Conservation (phyloP, 352 stramenopile species). For the Globisporangium iwayamae region DNA sequence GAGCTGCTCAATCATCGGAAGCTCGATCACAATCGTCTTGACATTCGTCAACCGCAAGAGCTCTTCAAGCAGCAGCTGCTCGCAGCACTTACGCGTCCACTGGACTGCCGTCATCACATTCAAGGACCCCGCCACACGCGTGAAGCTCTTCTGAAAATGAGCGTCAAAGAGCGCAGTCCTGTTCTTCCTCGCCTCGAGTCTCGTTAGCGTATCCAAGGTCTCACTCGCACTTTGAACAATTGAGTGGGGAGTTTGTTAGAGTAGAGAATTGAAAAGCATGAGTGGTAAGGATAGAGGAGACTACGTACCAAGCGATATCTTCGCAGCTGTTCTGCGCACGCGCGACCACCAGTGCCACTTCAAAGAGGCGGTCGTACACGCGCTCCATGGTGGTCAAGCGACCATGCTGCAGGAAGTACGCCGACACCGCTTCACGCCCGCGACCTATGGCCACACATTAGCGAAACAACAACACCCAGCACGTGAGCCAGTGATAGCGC, state of each 20-base stretch:
- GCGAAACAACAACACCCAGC: neutral
- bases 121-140: constrained; percentile 19
- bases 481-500: neutral
- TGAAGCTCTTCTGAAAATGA: constrained; percentile 27
- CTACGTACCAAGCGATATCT: constrained; percentile 19
- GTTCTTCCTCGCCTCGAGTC: constrained; percentile 21
- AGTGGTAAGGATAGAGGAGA: constrained; percentile 1
- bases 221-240: constrained; percentile 19
- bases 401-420: constrained; percentile 49
- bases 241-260: neutral
- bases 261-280: constrained; percentile 6
- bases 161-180: constrained; percentile 26
- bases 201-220: constrained; percentile 25
- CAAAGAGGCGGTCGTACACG: constrained; percentile 41
- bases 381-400: constrained; percentile 38
- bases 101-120: constrained; percentile 26
- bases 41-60: constrained; percentile 19
- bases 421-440: constrained; percentile 41
- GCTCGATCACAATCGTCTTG: neutral
- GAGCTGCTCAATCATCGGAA: neutral
- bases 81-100: constrained; percentile 27
- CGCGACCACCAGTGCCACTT: constrained; percentile 31
- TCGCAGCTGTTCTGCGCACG: constrained; percentile 1
- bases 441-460: constrained; percentile 21
- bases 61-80: constrained; percentile 28